These are phyloP conservation scores for Chlorella sp. DNA, from an alignment of 139 green algal genomes.

Conservation along the genomic window DNA sequence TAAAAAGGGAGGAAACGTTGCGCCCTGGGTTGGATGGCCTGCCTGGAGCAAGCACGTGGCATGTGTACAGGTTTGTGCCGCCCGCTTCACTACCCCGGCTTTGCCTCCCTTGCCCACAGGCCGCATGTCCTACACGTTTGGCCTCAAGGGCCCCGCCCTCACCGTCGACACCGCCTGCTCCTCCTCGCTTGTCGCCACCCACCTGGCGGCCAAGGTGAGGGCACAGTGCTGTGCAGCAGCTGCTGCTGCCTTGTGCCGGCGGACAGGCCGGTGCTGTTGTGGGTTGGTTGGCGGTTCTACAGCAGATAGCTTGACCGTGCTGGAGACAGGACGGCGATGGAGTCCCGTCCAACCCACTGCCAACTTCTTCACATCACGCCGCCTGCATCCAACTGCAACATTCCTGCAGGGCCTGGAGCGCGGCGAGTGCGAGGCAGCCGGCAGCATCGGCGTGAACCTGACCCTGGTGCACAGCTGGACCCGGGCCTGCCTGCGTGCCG, in stretches of 20 bases:
- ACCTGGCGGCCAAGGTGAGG: conserved; percentile 58
- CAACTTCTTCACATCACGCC: neutral
- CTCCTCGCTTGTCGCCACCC: conserved; percentile 74
- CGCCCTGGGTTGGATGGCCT: too few species aligned
- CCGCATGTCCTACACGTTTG: conserved; percentile 78
- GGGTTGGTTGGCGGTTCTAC: too few species aligned
- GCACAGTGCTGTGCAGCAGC: neutral
- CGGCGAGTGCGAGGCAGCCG: conserved; percentile 48
- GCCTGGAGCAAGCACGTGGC: too few species aligned
- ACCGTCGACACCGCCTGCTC: conserved; percentile 88
- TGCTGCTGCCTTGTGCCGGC: neutral
- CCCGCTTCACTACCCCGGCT: too few species aligned
- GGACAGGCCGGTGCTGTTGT: neutral
- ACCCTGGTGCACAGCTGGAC: conserved; percentile 73
- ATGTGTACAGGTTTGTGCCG: too few species aligned
- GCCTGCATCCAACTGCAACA: neutral
- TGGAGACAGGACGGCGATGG: too few species aligned
- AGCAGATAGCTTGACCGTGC: too few species aligned
- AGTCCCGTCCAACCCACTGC: too few species aligned
- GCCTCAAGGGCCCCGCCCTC: conserved; percentile 67
- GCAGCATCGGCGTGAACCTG: conserved; percentile 79
- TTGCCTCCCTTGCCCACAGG: conserved; percentile 53
- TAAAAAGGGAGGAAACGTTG: too few species aligned
- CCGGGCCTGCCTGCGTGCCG: conserved; percentile 52
- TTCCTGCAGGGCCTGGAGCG: conserved; percentile 30